Conservation (phyloP, 78 protist species). For the Parvularia atlantis region DNA sequence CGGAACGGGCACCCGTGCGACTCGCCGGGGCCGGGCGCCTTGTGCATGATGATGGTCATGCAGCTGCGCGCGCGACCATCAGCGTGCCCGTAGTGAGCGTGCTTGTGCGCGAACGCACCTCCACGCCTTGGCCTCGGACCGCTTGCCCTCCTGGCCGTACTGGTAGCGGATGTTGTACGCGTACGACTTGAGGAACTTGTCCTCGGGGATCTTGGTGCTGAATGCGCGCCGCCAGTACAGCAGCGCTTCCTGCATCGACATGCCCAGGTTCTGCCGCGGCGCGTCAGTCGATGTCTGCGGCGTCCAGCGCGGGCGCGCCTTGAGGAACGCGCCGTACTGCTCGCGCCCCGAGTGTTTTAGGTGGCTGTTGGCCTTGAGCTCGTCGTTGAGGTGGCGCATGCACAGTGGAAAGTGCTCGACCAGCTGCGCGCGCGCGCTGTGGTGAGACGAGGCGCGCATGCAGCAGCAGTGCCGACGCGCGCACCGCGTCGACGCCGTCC, state of each 20-base stretch:
- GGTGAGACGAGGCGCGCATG: no score
- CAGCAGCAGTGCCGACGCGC: slow-evolving; percentile 41
- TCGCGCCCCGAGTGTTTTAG: slow-evolving; percentile 56
- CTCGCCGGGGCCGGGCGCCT: slow-evolving; percentile 1
- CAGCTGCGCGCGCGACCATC: slow-evolving; percentile 41
- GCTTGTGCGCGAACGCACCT: no score
- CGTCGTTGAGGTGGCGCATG: slow-evolving; percentile 47
- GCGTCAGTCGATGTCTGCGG: no score
- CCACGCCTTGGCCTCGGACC: slow-evolving; percentile 27
- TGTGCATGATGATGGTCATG: slow-evolving; percentile 28
- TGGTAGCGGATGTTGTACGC: slow-evolving; percentile 57
- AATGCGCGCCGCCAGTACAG: slow-evolving; percentile 42
- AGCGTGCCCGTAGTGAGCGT: no score
- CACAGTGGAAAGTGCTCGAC: no score
- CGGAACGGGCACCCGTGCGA: slow-evolving; percentile 34
- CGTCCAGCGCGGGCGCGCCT: no score
- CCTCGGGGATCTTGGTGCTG: slow-evolving; percentile 19
- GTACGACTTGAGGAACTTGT: slow-evolving; percentile 57
- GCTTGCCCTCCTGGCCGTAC: slow-evolving; percentile 69
- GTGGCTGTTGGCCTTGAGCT: slow-evolving; percentile 20
- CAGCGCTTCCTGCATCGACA: slow-evolving; percentile 49
- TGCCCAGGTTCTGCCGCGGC: slow-evolving; percentile 64
- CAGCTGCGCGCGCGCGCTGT: no score
- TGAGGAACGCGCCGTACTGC: slow-evolving; percentile 59
- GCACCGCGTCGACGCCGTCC: background rate